These are phyloP conservation scores for Coccomyxa subellipsoidea DNA, from an alignment of 163 green algal species.

Conservation along the genomic window DNA sequence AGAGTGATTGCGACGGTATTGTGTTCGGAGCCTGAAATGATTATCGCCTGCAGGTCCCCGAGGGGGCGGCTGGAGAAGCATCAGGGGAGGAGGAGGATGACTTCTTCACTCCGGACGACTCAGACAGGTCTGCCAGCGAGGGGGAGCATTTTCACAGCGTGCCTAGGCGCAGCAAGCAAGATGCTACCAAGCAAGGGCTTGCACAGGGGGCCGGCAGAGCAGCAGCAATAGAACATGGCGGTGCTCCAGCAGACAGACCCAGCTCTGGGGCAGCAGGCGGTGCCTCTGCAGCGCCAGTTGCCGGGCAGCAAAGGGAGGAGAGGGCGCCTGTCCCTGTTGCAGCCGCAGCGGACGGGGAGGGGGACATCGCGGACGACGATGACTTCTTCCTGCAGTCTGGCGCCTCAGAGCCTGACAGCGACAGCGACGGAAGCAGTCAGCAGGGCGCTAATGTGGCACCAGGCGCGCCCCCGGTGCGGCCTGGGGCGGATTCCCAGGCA, in stretches of 20 bases:
- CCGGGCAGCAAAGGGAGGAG: too few relatives aligned
- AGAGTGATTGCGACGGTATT: too few relatives aligned
- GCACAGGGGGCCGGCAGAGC: neutral
- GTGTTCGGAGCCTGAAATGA: too few relatives aligned
- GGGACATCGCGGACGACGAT: slow-evolving; percentile 25
- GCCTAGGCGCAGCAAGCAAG: neutral
- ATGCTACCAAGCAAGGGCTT: neutral
- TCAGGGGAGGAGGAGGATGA: neutral
- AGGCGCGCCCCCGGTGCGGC: neutral
- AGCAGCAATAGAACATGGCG: neutral
- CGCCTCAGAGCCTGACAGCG: neutral
- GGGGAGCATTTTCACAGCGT: neutral
- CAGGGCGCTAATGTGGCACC: neutral
- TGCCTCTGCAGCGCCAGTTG: too few relatives aligned
- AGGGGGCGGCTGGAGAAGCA: too few relatives aligned
- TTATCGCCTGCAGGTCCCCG: neutral
- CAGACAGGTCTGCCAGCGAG: neutral
- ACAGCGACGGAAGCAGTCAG: neutral
- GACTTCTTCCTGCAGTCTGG: slow-evolving; percentile 40
- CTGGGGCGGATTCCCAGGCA: neutral
- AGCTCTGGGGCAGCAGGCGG: too few relatives aligned
- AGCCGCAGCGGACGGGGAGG: neutral
- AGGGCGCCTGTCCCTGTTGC: neutral
- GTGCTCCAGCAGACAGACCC: neutral
- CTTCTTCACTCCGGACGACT: slow-evolving; percentile 4